Evolutionary conservation across 768 basidiomycete species (phyloP), one percentile per base, ranked within the genome.

Genomic region (Lactarius hatsudake): DNA sequence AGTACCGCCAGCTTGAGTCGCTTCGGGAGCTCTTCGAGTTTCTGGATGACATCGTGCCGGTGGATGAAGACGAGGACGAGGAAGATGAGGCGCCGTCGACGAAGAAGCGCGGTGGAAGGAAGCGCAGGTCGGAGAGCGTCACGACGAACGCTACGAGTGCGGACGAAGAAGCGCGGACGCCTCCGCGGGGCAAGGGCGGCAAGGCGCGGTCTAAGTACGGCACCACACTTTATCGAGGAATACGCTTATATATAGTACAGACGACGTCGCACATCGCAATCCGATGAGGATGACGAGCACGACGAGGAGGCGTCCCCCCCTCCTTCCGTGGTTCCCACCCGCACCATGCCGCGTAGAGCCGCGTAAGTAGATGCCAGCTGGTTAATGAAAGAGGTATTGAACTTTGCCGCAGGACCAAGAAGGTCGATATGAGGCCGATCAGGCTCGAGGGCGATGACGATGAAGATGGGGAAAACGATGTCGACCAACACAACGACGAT

Each of bases 11-110:
- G 63, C 79, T 92, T 3, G 84, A 87, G 61, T 79, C 84, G 36
- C 81, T 91, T 32, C 82, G 85, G 48, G 82, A 84, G 0, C 72
- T 90, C 32, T 93, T 93, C 73, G 81, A 83, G 56, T 89, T 90
- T 73, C 72, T 92, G 74, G 91, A 93, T 69, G 84, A 86, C 12
- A 84, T 93, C 53, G 81, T 89, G 51, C 87, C 90, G 2, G 76
- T 86, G 51, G 87, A 86, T n/a, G 87, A 87, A 7, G 84, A 82
- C 9, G 87, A 88, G 17, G 74, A 78, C 20, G 74, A 74, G 48
- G 77, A 80, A 20, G 67, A 78, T 6, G 80, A 80, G 26, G 63
- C 74, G 13, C 53, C 62, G 12, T 9, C 26, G 48, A 78, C 81
- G 20, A 79, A 74, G 69, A 79, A 77, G 40, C 78, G 76, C 64